Conservation (phyloP, 2,329 filamentous ascomycete genomes). For the Aureobasidium sp. region DNA sequence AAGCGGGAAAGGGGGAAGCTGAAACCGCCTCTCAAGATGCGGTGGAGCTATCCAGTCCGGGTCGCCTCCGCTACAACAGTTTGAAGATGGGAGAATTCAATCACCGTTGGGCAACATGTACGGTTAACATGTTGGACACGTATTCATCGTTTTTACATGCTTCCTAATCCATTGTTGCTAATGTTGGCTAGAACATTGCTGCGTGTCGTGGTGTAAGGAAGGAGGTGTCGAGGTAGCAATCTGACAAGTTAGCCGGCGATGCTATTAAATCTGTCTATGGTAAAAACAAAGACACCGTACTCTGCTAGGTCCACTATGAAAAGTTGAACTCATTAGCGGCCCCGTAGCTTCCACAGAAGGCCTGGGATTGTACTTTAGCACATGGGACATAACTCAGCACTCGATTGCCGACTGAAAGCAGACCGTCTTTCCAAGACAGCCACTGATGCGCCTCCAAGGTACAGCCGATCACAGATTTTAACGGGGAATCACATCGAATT, state of each 20-base stretch:
- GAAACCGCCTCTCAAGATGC: neutral
- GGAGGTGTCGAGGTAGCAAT: too few species aligned
- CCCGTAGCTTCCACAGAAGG: constrained; percentile 81
- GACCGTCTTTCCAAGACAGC: constrained; percentile 77
- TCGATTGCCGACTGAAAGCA: constrained; percentile 69
- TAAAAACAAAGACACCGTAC: constrained; percentile 66
- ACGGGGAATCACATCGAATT: too few species aligned
- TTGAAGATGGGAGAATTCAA: neutral
- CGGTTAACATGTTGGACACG: neutral
- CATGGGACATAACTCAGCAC: constrained; percentile 78
- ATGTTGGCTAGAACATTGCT: too few species aligned
- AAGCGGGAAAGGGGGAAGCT: neutral
- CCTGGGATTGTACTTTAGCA: constrained; percentile 74
- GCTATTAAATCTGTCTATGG: constrained; percentile 73
- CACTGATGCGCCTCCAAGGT: too few species aligned
- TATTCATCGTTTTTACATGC: neutral
- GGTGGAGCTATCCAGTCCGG: neutral
- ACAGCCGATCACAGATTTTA: too few species aligned
- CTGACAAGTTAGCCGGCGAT: constrained; percentile 61
- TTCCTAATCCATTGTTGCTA: too few species aligned
- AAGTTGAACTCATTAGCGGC: constrained; percentile 81
- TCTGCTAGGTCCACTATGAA: constrained; percentile 92
- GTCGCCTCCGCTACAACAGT: neutral
- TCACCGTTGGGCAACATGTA: neutral
- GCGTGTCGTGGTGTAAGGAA: too few species aligned